phyloP scores from a whole-genome alignment of 2,329 filamentous ascomycete genomes.

The Exophiala xenobiotica region DNA sequence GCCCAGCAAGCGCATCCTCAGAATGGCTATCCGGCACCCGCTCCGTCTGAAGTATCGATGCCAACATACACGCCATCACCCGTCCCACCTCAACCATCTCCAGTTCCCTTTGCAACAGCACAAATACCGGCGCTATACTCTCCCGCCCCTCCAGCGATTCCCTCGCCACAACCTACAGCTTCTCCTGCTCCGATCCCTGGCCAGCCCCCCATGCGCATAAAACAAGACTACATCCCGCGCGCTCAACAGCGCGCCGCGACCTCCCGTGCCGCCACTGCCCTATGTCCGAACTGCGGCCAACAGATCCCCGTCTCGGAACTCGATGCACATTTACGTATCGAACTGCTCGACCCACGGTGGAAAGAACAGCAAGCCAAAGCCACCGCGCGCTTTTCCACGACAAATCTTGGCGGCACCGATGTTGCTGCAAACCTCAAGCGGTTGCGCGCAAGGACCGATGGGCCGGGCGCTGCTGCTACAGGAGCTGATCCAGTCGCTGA shows the following conservation, averaged over 20 bases:
- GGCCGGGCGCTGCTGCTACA: constrained; percentile 44
- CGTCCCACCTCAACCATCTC: constrained; percentile 34
- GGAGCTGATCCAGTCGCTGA: constrained; percentile 33
- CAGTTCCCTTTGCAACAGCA: constrained; percentile 25
- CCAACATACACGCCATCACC: constrained; percentile 33
- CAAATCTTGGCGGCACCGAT: constrained; percentile 80
- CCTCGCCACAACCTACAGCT: constrained; percentile 73
- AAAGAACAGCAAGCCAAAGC: constrained; percentile 92
- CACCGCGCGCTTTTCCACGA: constrained; percentile 78
- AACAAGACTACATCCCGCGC: constrained; percentile 86
- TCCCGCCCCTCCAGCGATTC: constrained; percentile 37
- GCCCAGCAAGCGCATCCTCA: constrained; percentile 38
- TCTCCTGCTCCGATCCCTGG: constrained; percentile 37
- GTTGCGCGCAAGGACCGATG: constrained; percentile 82
- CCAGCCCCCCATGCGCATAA: constrained; percentile 71
- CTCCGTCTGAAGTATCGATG: constrained; percentile 33
- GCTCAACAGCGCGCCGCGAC: constrained; percentile 70
- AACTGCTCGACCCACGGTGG: constrained; percentile 90
- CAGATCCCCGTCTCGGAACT: constrained; percentile 84
- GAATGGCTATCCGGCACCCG: constrained; percentile 37
- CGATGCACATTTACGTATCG: constrained; percentile 90
- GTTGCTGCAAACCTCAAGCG: constrained; percentile 94
- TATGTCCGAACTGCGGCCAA: constrained; percentile 93
- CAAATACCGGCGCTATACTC: constrained; percentile 9
- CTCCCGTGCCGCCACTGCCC: constrained; percentile 62